phyloP scores from a whole-genome alignment of 108 stramenopile genomes.

The Cyclotella cryptica region DNA sequence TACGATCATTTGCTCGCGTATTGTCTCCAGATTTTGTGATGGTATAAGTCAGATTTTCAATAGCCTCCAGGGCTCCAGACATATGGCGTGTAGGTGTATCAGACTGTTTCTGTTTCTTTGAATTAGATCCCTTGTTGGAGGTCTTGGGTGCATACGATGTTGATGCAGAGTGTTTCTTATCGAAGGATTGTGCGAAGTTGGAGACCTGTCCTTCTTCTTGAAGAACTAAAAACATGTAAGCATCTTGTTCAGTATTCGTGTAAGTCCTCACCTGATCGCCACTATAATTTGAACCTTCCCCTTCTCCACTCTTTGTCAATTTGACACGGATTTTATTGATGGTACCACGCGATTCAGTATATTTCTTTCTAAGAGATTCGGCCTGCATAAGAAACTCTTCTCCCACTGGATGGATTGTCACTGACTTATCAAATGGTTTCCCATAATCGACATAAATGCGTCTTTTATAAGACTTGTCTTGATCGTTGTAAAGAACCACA shows the following conservation, averaged over 20 bases:
- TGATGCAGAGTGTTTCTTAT: not conserved
- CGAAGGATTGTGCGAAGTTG: not conserved
- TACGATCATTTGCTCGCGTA: not conserved
- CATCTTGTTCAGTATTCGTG: not conserved
- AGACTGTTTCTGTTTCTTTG: too few relatives aligned
- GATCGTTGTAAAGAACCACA: not conserved
- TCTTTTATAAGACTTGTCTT: not conserved
- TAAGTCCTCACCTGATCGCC: not conserved
- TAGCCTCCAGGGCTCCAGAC: not conserved
- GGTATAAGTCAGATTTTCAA: not conserved
- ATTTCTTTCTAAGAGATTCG: not conserved
- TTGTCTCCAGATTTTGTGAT: not conserved
- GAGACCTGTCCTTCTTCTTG: not conserved
- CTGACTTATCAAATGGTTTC: not conserved
- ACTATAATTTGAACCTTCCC: not conserved
- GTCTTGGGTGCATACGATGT: not conserved
- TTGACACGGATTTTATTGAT: slow-evolving; percentile 1
- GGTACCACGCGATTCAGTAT: not conserved
- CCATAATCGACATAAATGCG: not conserved
- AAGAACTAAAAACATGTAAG: slow-evolving; percentile 8
- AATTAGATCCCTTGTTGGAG: too few relatives aligned
- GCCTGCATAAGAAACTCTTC: slow-evolving; percentile 10
- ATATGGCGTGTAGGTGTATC: too few relatives aligned
- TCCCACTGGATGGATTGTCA: not conserved
- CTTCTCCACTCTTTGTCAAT: not conserved